A percentile compares a stretch with the other conserved stretches of the same genome.
phyloP scores from a whole-genome alignment of 2,329 filamentous ascomycete species.

The Sporothrix humicola region DNA sequence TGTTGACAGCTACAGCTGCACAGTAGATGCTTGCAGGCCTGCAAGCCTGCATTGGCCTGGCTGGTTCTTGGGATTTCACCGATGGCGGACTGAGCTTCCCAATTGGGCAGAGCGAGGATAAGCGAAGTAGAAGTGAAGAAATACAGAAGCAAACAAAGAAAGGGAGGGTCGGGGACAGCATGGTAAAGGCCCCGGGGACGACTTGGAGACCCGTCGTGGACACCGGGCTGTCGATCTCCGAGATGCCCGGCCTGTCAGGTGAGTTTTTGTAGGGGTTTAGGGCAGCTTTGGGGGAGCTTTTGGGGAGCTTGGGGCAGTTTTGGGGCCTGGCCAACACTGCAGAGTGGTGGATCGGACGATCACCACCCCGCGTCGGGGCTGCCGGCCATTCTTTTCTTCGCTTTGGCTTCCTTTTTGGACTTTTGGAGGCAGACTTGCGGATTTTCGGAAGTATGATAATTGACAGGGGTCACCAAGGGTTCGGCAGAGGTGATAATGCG shows the following conservation, averaged over 20 bases:
- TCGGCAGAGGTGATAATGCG: too few species aligned
- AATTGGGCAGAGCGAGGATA: background rate
- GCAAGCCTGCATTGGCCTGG: background rate
- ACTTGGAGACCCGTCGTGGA: background rate
- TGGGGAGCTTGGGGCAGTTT: too few species aligned
- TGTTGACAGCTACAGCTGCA: background rate
- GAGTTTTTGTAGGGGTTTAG: background rate
- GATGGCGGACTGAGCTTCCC: slow-evolving; percentile 7
- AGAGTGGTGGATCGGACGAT: background rate
- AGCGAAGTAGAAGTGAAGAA: too few species aligned
- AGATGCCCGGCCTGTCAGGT: background rate
- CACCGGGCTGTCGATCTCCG: slow-evolving; percentile 16
- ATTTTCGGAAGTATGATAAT: background rate
- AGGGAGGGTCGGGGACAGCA: background rate
- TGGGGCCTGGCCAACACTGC: too few species aligned
- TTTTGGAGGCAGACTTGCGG: background rate
- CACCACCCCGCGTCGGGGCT: slow-evolving; percentile 8
- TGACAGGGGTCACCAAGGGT: too few species aligned
- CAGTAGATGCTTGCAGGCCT: background rate
- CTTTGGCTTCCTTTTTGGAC: too few species aligned
- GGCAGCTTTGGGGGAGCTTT: background rate
- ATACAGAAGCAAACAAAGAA: too few species aligned
- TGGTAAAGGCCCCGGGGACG: background rate
- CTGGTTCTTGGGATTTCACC: background rate
- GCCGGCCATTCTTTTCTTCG: background rate